Percentiles rank a stretch among this genome's conserved stretches.
phyloP scores from a whole-genome alignment of 805 yeast genomes.

The Ogataea minuta region DNA sequence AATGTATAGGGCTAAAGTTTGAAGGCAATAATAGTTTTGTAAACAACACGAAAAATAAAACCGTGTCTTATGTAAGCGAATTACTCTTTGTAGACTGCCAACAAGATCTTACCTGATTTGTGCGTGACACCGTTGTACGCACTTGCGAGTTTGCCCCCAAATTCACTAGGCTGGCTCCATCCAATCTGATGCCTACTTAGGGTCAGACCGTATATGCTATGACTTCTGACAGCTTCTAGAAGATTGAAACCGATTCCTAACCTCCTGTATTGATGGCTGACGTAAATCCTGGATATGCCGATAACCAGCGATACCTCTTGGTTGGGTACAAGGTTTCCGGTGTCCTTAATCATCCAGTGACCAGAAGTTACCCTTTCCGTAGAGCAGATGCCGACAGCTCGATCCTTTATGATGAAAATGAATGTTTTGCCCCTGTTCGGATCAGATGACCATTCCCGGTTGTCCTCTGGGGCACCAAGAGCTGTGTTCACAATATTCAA shows the following conservation, averaged over 20 bases:
- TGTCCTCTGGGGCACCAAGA: constrained; percentile 51
- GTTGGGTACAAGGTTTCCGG: constrained; percentile 49
- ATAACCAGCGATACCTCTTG: constrained; percentile 39
- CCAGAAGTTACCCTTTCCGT: constrained; percentile 48
- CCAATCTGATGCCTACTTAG: constrained; percentile 47
- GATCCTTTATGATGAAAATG: constrained; percentile 41
- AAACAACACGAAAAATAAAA: constrained; percentile 8
- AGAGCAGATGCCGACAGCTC: constrained; percentile 55
- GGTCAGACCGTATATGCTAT: constrained; percentile 49
- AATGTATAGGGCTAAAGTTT: neutral
- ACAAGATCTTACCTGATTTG: constrained; percentile 46
- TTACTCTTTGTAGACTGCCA: constrained; percentile 47
- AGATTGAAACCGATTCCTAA: constrained; percentile 48
- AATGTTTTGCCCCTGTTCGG: constrained; percentile 44
- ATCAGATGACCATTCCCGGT: constrained; percentile 23
- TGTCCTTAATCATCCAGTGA: constrained; percentile 58
- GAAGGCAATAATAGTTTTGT: constrained; percentile 6
- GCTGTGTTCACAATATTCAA: constrained; percentile 57
- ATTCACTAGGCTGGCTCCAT: constrained; percentile 71
- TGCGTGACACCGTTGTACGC: constrained; percentile 56
- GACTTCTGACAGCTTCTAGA: constrained; percentile 40
- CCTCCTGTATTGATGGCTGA: constrained; percentile 44
- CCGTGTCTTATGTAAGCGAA: neutral
- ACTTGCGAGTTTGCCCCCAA: constrained; percentile 59
- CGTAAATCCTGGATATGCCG: constrained; percentile 52